Conservation (phyloP, 495 filamentous ascomycete species). For the Penicillium chermesinum region DNA sequence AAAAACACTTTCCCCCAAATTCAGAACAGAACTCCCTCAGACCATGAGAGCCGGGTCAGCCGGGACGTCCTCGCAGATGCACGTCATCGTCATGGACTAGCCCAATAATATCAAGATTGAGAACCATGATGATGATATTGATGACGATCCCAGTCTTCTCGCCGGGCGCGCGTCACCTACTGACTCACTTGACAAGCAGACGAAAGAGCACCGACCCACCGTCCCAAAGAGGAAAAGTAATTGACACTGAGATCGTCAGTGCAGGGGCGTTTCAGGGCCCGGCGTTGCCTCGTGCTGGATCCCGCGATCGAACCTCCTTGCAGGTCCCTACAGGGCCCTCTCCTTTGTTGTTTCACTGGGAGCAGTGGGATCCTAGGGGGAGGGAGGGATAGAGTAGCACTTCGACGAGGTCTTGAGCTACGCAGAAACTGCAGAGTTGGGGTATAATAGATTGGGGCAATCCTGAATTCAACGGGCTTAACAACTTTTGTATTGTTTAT, state of each 20-base stretch:
- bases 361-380: slow-evolving; percentile 8
- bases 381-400: background rate
- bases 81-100: background rate
- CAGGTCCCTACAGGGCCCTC: background rate
- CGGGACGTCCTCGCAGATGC: too few species aligned
- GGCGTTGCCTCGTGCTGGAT: slow-evolving; percentile 6
- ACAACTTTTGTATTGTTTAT: background rate
- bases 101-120: background rate
- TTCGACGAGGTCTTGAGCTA: too few species aligned
- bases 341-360: slow-evolving; percentile 25
- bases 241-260: slow-evolving; percentile 1
- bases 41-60: too few species aligned
- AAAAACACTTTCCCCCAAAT: background rate
- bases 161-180: background rate
- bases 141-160: slow-evolving; percentile 1
- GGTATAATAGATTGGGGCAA: slow-evolving; percentile 13
- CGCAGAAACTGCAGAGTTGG: background rate
- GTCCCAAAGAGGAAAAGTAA: slow-evolving; percentile 18
- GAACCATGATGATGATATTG: background rate
- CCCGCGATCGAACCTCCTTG: slow-evolving; percentile 4
- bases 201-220: slow-evolving; percentile 7
- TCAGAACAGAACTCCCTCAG: background rate
- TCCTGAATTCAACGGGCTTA: background rate
- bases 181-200: background rate
- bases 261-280: slow-evolving; percentile 14